These are phyloP conservation scores for Eucalyptus sp. DNA, from an alignment of 345 rosid genomes.

Conservation along the genomic window DNA sequence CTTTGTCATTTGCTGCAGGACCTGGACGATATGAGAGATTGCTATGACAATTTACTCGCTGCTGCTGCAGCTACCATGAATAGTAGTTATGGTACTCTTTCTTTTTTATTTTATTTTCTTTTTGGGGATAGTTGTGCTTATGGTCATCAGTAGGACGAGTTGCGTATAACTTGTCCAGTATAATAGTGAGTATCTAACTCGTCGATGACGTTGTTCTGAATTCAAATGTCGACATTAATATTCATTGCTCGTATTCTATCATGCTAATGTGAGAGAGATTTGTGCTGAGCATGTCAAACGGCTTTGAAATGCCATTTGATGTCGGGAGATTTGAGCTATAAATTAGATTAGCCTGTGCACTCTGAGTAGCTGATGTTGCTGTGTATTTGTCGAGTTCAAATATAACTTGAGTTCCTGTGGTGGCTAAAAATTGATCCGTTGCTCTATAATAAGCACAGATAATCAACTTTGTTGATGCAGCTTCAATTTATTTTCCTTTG, in stretches of 20 bases:
- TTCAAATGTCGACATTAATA: background rate
- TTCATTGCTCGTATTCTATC: background rate
- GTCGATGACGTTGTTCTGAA: background rate
- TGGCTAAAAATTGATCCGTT: background rate
- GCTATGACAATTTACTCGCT: constrained; percentile 86
- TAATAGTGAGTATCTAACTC: background rate
- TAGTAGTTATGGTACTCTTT: constrained; percentile 60
- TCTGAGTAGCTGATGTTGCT: background rate
- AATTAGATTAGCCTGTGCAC: background rate
- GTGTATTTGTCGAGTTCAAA: background rate
- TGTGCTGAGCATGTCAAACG: background rate
- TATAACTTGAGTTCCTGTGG: background rate
- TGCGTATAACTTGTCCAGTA: background rate
- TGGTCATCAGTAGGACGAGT: background rate
- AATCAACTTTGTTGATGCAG: background rate
- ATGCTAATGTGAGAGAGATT: background rate
- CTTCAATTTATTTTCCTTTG: background rate
- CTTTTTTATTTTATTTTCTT: background rate
- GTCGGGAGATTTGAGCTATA: background rate
- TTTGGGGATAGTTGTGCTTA: background rate
- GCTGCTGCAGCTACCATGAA: constrained; percentile 97
- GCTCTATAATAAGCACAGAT: background rate
- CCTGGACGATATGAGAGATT: constrained; percentile 77
- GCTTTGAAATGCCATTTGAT: background rate
- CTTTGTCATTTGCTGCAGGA: constrained; percentile 22